Base-by-base conservation (phyloP, 108 stramenopile genomes). In the Cyclotella baltica region DNA sequence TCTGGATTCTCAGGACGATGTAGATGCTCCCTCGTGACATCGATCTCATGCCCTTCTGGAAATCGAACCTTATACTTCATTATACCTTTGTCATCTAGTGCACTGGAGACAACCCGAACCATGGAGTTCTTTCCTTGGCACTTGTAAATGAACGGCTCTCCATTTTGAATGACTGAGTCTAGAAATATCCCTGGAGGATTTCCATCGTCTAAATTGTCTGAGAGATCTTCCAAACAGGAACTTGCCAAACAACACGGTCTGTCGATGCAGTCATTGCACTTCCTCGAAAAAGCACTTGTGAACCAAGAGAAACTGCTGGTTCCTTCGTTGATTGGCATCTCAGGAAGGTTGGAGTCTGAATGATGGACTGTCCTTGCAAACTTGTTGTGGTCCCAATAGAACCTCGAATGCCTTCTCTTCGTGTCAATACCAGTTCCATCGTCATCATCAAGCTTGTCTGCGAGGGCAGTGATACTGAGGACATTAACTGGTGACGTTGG, bases 271-370 rank as follows among this genome's bases (percentile, higher is more conserved):
- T 65, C 64, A 23, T 43, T 25, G 23, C 15, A 8, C 5, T 25
- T 10, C 4, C n/a, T 4, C 3, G 3, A 13, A 43, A 37, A 46
- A 36, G 4, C 16, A 8, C 4, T 43, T 38, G n/a, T 37, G 50
- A 70, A 70, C 34, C 35, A 58, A 6, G 10, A 4, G 11, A 68
- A 70, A 4, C 11, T 11, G 8, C 22, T 36, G 37, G 22, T 37
- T 3, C 69, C 53, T 4, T 56, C 69, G 28, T 70, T 55, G 18
- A 55, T 70, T 36, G 69, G 13, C 67, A 67, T 27, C 15, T 67
- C 50, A 20, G 67, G 67, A 10, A 67, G n/a, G 30, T 52, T 52
- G 15, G 53, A 58, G 23, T 16, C 57, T 19, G 56, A 55, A 37
- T 70, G 69, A 4, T 19, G 20, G 4, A 70, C 4, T 10, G 10